phyloP scores from a whole-genome alignment of 148 eudicot species.

The Rhododendron mucronatum region DNA sequence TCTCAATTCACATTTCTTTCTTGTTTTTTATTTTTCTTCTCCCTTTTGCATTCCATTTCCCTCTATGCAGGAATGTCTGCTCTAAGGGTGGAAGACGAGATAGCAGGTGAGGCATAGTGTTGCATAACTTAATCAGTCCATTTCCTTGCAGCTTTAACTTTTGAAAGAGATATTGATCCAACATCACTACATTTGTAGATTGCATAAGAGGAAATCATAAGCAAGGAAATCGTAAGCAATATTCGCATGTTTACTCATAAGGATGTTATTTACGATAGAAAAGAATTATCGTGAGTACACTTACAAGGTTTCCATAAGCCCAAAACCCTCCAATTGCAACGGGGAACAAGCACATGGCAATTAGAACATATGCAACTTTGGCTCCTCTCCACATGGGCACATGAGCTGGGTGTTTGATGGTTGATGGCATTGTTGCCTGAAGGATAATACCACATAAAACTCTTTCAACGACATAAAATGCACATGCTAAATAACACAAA shows the following conservation, averaged over 20 bases:
- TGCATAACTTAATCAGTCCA: neutral
- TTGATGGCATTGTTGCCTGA: conserved; percentile 98
- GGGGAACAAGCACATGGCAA: conserved; percentile 91
- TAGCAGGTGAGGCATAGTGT: neutral
- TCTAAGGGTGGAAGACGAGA: neutral
- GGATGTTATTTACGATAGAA: neutral
- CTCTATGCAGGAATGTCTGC: neutral
- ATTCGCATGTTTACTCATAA: neutral
- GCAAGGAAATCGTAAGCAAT: neutral
- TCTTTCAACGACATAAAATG: neutral
- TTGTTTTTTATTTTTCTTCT: no score
- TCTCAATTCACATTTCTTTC: no score
- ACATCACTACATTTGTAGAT: neutral
- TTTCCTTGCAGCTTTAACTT: neutral
- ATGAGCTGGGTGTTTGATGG: conserved; percentile 95
- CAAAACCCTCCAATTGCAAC: conserved; percentile 96
- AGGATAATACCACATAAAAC: neutral
- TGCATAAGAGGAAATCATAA: neutral
- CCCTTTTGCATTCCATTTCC: neutral
- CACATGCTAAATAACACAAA: neutral
- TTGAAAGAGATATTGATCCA: neutral
- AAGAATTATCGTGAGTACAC: conserved; percentile 8
- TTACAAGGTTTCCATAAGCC: conserved; percentile 97
- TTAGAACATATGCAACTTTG: conserved; percentile 85
- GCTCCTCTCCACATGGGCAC: conserved; percentile 99